Percentiles rank a stretch among this genome's conserved stretches.
phyloP scores from a whole-genome alignment of 192 early-diverging fungal genomes.

The Linnemannia hyalina region DNA sequence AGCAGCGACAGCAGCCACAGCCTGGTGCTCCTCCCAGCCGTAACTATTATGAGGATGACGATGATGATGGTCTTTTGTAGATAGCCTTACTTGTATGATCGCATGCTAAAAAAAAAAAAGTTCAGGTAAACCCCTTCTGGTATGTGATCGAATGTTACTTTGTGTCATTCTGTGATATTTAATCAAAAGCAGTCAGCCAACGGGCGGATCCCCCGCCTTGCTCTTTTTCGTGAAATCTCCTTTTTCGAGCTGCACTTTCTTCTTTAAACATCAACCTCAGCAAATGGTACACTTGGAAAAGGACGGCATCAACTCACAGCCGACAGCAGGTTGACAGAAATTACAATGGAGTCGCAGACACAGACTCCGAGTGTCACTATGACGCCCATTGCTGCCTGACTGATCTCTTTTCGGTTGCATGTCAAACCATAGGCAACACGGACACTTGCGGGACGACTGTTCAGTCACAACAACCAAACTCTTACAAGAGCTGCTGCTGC shows the following conservation, averaged over 20 bases:
- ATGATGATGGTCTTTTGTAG: slow-evolving; percentile 30
- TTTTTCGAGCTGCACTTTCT: not conserved
- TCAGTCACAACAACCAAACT: slow-evolving; percentile 4
- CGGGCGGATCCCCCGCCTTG: not conserved
- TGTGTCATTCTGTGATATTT: not conserved
- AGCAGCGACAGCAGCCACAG: slow-evolving; percentile 13
- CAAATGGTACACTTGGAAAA: not conserved
- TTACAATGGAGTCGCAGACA: not conserved
- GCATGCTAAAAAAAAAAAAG: not conserved
- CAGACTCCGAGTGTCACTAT: not conserved
- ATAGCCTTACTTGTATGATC: not conserved
- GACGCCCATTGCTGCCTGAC: not conserved
- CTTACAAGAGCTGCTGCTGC: not conserved
- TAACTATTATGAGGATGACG: slow-evolving; percentile 47
- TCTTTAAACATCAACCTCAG: not conserved
- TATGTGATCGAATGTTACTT: not conserved
- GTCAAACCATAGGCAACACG: slow-evolving; percentile 29
- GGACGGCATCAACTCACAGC: not conserved
- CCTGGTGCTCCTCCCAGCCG: slow-evolving; percentile 29
- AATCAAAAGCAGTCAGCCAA: not conserved
- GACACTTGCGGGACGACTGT: slow-evolving; percentile 30
- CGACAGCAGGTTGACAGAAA: not conserved
- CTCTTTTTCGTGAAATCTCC: not conserved
- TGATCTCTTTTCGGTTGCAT: not conserved
- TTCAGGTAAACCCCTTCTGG: not conserved